Conservation (phyloP, 2,329 filamentous ascomycete genomes). For the Westerdykella sp. region DNA sequence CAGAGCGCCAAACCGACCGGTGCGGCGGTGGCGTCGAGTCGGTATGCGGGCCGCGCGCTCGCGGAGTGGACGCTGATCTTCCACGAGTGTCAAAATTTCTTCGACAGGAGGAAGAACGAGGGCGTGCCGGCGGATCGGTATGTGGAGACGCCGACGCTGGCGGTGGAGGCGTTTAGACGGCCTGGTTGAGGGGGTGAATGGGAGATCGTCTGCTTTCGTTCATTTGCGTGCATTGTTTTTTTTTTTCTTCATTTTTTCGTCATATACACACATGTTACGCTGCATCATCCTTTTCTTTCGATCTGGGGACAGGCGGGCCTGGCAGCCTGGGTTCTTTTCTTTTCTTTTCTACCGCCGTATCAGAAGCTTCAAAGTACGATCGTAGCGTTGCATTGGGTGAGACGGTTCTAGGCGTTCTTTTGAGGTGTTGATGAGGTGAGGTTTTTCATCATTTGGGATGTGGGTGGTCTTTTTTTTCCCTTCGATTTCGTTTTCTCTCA, state of each 20-base stretch:
- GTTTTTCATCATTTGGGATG: too few relatives aligned
- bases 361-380: too few relatives aligned
- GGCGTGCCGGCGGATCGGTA: slow-evolving; percentile 60
- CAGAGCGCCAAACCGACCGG: slow-evolving; percentile 33
- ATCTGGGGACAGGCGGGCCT: too few relatives aligned
- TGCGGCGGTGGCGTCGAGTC: slow-evolving; percentile 39
- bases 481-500: too few relatives aligned
- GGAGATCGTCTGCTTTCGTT: background rate
- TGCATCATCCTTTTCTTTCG: background rate
- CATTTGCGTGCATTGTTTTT: background rate
- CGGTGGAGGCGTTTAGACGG: slow-evolving; percentile 57
- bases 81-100: slow-evolving; percentile 73
- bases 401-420: too few relatives aligned
- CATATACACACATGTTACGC: background rate
- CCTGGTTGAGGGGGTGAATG: slow-evolving; percentile 22
- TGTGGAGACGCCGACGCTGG: slow-evolving; percentile 63
- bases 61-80: slow-evolving; percentile 74
- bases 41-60: slow-evolving; percentile 64
- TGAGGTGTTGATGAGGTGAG: too few relatives aligned
- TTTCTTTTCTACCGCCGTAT: too few relatives aligned
- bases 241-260: background rate
- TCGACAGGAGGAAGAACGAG: slow-evolving; percentile 68
- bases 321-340: too few relatives aligned
- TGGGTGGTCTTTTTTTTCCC: too few relatives aligned
- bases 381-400: too few relatives aligned